Evolutionary conservation across 2,329 filamentous ascomycete species (phyloP).

Genomic region (Aspergillus carbonarius): DNA sequence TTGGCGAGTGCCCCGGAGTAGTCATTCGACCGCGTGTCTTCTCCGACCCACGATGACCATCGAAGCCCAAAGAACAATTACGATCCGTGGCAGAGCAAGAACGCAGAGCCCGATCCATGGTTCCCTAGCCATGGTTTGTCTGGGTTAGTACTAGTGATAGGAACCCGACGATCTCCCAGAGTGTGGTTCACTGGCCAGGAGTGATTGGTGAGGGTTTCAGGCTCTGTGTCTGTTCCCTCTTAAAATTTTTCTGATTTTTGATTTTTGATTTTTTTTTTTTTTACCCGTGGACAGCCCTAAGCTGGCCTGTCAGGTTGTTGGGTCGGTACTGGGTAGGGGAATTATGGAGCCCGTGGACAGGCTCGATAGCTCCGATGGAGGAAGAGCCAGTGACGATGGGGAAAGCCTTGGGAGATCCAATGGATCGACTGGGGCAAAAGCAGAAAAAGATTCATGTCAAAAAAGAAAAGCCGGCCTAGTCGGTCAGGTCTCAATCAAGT

Average conservation of each 20-base stretch:
- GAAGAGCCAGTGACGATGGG: background rate
- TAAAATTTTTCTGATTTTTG: background rate
- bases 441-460: background rate
- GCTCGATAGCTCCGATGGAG: background rate
- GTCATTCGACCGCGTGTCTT: conserved; percentile 3
- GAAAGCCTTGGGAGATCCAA: background rate
- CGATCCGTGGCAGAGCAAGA: background rate
- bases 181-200: background rate
- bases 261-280: background rate
- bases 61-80: conserved; percentile 6
- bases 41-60: conserved; percentile 2
- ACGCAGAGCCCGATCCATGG: background rate
- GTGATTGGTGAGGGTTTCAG: background rate
- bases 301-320: conserved; percentile 1
- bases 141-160: background rate
- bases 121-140: background rate
- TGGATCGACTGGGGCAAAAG: conserved; percentile 2
- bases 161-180: background rate
- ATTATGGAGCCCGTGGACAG: background rate
- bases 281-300: background rate
- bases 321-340: background rate
- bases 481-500: conserved; percentile 2
- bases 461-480: conserved; percentile 1
- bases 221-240: conserved; percentile 1
- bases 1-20: background rate